Percentiles rank a stretch among this genome's conserved stretches.
Evolutionary conservation across 2,329 filamentous ascomycete species (phyloP).

Genomic region (Fusarium luffae): DNA sequence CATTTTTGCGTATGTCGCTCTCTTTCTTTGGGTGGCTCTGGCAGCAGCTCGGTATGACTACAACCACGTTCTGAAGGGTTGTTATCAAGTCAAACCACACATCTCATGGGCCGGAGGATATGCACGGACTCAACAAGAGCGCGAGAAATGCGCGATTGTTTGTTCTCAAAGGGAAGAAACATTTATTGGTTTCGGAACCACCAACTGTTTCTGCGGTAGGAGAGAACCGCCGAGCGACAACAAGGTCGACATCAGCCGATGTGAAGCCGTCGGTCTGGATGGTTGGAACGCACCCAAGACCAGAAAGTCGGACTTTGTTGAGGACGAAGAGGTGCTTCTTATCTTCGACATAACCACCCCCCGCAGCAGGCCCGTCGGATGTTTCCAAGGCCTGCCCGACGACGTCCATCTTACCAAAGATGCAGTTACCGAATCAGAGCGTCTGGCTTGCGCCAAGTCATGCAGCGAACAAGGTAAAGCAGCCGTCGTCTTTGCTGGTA

Average conservation of each 20-base stretch:
- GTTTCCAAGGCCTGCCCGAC: background rate
- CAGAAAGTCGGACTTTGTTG: accelerated
- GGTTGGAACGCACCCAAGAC: background rate
- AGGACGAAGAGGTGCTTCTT: background rate
- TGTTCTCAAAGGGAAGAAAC: background rate
- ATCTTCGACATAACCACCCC: background rate
- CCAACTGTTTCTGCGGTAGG: background rate
- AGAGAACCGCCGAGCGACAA: background rate
- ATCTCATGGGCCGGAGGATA: background rate
- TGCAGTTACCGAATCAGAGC: background rate
- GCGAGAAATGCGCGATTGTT: background rate
- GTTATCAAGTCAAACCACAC: background rate
- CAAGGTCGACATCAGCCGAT: background rate
- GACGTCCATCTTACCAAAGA: background rate
- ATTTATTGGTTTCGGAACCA: background rate
- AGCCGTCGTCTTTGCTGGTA: background rate
- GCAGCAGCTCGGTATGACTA: slow-evolving; percentile 5
- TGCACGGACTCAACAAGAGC: background rate
- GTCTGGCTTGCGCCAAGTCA: background rate
- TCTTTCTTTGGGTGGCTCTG: slow-evolving; percentile 18
- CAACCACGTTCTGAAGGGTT: background rate
- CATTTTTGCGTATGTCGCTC: background rate
- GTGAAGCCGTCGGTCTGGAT: background rate
- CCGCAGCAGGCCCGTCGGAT: background rate
- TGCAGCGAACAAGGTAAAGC: background rate